Base-by-base conservation (phyloP, 331 rosid species). In the Pyrus hybrid region DNA sequence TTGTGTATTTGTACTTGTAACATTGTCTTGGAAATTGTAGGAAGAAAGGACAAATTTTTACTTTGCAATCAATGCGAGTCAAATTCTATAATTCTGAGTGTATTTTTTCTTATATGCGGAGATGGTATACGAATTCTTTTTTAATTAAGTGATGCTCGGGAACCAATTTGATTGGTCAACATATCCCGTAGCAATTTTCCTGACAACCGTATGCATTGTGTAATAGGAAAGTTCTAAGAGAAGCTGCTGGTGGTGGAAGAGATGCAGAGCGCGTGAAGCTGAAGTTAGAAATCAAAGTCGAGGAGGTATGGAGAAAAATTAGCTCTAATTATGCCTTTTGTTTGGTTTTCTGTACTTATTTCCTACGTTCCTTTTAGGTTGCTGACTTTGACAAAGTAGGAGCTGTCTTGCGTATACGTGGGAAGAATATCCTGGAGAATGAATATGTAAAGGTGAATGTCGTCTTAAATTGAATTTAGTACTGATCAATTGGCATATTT, bases 331-430 rank as follows among this genome's bases (percentile, higher is more conserved):
- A 25, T 80, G 63, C 43, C 62, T 74, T 51, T 2, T 61, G 63
- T 30, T 13, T 43, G 23, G 3, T 32, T 3, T 63, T 5, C 14
- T 72, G 23, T 79, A 26, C 35, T 17, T 65, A 23, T 60, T 18
- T 71, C 3, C 35, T 20, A 4, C 58, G 72, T 57, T 68, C 13
- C 18, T 61, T 79, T 35, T 73, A 94, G 99, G 80, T 89, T 83
- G 89, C 92, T 67, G 99, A 94, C 83, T 94, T 90, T 86, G 99
- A 94, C 77, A 89, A 91, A 72, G 90, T 86, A 65, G 97, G 97
- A 30, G 74, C 89, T 67, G 29, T 94, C 71, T 86, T 94, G 79
- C 97, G 97, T 49, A 70, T 94, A 68, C 97, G 99, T 12, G 99
- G 99, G 47, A 94, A 85, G 84, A 94, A 94, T 74, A 80, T 89